Percentiles rank a stretch among this genome's conserved stretches.
These are phyloP conservation scores for Hibiscus mutabilis DNA, from an alignment of 345 rosid species.

Conservation along the genomic window DNA sequence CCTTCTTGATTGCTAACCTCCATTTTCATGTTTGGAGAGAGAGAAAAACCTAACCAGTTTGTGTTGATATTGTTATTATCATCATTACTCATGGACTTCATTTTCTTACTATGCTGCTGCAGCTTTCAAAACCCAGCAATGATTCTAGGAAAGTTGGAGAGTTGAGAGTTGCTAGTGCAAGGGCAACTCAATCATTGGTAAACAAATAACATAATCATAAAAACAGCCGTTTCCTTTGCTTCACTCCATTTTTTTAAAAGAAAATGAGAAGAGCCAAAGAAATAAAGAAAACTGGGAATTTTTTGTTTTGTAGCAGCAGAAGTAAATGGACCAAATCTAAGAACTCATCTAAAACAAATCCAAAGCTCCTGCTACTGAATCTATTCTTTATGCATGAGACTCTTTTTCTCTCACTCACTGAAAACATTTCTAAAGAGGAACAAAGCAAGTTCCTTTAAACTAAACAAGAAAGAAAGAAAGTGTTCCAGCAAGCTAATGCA, in stretches of 20 bases:
- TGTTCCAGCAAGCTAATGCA: constrained; percentile 49
- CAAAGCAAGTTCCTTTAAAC: constrained; percentile 59
- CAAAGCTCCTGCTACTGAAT: constrained; percentile 35
- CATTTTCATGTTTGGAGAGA: constrained; percentile 75
- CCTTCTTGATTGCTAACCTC: constrained; percentile 27
- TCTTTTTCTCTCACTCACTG: constrained; percentile 12
- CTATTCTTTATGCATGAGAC: constrained; percentile 24
- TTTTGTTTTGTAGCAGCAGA: constrained; percentile 24
- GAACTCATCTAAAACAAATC: constrained; percentile 27
- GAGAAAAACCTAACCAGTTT: constrained; percentile 73
- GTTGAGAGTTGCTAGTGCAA: constrained; percentile 14
- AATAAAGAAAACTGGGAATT: not conserved
- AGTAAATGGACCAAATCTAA: constrained; percentile 33
- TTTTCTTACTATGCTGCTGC: constrained; percentile 21
- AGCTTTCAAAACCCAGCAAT: constrained; percentile 7
- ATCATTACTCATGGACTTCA: constrained; percentile 63
- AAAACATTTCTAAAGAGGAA: constrained; percentile 33
- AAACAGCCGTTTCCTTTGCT: not conserved
- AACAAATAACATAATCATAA: constrained; percentile 36
- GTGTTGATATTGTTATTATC: constrained; percentile 30
- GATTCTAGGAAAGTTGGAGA: constrained; percentile 23
- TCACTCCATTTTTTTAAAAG: constrained; percentile 16
- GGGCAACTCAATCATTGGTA: constrained; percentile 64
- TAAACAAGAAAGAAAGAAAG: constrained; percentile 68
- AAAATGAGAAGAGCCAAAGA: no score